phyloP scores from a whole-genome alignment of 2,329 filamentous ascomycete species.

The Fusarium avenaceum region DNA sequence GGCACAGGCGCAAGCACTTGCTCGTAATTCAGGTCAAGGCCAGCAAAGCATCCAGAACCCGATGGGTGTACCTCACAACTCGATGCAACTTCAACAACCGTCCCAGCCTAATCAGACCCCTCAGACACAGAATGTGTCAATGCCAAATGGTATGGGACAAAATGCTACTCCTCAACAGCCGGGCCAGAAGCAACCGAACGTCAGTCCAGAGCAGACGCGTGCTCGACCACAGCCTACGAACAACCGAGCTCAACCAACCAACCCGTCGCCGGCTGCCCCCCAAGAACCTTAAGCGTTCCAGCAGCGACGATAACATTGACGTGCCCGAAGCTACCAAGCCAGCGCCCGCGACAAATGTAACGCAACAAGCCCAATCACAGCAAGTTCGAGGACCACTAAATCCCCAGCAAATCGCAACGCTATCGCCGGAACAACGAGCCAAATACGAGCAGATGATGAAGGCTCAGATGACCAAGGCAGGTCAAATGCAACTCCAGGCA shows the following conservation, averaged over 20 bases:
- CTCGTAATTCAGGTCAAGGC: constrained; percentile 50
- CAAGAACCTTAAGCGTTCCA: constrained; percentile 67
- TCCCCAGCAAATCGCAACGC: constrained; percentile 55
- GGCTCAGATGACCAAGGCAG: constrained; percentile 48
- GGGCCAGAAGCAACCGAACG: constrained; percentile 51
- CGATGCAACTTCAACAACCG: constrained; percentile 68
- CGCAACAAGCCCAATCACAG: constrained; percentile 46
- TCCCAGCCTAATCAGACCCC: constrained; percentile 57
- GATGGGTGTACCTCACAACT: constrained; percentile 62
- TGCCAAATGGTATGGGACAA: constrained; percentile 61
- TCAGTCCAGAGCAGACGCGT: constrained; percentile 47
- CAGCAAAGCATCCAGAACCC: constrained; percentile 51
- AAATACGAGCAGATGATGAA: constrained; percentile 59
- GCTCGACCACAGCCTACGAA: constrained; percentile 48
- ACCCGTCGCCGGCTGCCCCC: constrained; percentile 56
- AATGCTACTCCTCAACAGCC: constrained; percentile 50
- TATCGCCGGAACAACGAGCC: constrained; percentile 61
- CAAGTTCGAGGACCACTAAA: constrained; percentile 42
- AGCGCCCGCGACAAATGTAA: constrained; percentile 39
- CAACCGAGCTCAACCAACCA: constrained; percentile 55
- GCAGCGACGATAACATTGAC: constrained; percentile 60
- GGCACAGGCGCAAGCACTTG: constrained; percentile 53
- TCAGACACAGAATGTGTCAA: constrained; percentile 57
- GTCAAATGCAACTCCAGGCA: constrained; percentile 20
- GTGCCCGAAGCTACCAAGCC: constrained; percentile 41